Evolutionary conservation across 2,329 filamentous ascomycete species (phyloP).

Genomic region (Fusarium protoensiforme): DNA sequence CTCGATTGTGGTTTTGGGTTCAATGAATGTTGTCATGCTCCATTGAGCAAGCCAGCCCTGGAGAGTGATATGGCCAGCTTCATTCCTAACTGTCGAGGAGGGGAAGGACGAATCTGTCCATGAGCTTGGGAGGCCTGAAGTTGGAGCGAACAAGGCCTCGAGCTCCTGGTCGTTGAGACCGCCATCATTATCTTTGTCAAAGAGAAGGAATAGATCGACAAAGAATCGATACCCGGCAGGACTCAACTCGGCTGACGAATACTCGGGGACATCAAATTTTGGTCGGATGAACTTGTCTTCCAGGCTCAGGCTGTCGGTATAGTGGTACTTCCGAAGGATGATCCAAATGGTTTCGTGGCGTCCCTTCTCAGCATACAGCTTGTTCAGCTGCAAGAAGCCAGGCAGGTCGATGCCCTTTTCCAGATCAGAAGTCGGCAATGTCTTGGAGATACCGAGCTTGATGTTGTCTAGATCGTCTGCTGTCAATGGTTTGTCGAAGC

Average conservation of each 20-base stretch:
- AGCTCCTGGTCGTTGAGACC: slow-evolving; percentile 90
- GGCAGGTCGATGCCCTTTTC: slow-evolving; percentile 81
- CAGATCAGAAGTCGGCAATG: slow-evolving; percentile 69
- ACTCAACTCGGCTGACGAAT: slow-evolving; percentile 91
- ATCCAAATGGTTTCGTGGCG: slow-evolving; percentile 99
- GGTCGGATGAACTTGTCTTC: slow-evolving; percentile 93
- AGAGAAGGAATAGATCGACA: slow-evolving; percentile 93
- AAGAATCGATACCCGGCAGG: slow-evolving; percentile 97
- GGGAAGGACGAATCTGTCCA: slow-evolving; percentile 94
- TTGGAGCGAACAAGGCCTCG: slow-evolving; percentile 88
- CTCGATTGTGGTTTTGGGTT: slow-evolving; percentile 93
- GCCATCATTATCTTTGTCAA: slow-evolving; percentile 97
- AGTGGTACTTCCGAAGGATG: slow-evolving; percentile 93
- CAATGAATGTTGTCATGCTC: slow-evolving; percentile 99
- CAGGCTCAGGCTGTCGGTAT: slow-evolving; percentile 93
- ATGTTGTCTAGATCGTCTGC: slow-evolving; percentile 89
- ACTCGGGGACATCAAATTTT: slow-evolving; percentile 93
- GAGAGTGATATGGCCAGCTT: slow-evolving; percentile 93
- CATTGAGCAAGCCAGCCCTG: slow-evolving; percentile 99
- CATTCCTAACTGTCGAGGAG: slow-evolving; percentile 92
- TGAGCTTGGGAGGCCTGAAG: slow-evolving; percentile 85
- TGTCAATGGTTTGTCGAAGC: slow-evolving; percentile 88
- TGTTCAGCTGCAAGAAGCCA: slow-evolving; percentile 92
- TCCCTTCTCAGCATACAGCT: slow-evolving; percentile 96
- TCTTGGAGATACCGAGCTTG: slow-evolving; percentile 84